Percentiles rank a stretch among this genome's conserved stretches.
phyloP scores from a whole-genome alignment of 768 basidiomycete species.

The Russula griseocarnosa region DNA sequence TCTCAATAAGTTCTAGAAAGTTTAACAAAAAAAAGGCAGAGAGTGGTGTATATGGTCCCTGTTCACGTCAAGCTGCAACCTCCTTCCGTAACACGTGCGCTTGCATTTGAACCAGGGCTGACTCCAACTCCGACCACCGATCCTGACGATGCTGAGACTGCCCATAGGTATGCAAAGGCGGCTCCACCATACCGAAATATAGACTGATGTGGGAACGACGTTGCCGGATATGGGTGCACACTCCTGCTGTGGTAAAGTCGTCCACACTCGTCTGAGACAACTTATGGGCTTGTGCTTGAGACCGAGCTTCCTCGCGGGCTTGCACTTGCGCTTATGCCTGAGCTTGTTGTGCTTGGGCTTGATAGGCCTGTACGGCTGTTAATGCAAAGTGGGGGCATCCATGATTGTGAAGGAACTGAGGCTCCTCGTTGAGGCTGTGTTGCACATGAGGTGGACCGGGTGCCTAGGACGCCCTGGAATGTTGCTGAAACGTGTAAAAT shows the following conservation, averaged over 20 bases:
- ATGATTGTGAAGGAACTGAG: constrained; percentile 39
- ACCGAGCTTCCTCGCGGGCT: constrained; percentile 26
- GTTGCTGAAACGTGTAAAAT: constrained; percentile 40
- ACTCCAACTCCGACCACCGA: constrained; percentile 6
- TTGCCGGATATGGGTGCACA: too few species aligned
- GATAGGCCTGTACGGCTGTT: constrained; percentile 29
- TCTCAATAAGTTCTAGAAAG: too few species aligned
- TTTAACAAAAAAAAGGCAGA: too few species aligned
- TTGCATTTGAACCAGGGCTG: too few species aligned
- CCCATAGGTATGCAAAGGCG: constrained; percentile 20
- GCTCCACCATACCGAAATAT: constrained; percentile 24
- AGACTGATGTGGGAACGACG: constrained; percentile 18
- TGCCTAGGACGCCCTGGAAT: constrained; percentile 35
- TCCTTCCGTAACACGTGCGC: too few species aligned
- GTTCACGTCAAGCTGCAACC: too few species aligned
- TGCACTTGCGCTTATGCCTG: constrained; percentile 21
- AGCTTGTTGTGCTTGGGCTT: constrained; percentile 31
- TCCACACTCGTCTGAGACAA: constrained; percentile 5
- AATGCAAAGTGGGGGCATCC: constrained; percentile 40
- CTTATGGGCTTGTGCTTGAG: constrained; percentile 24
- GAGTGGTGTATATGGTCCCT: too few species aligned
- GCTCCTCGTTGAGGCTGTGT: constrained; percentile 35
- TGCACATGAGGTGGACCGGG: constrained; percentile 30
- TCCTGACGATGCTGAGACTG: constrained; percentile 13
- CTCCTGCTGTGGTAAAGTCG: constrained; percentile 23